Conservation (phyloP, 768 basidiomycete genomes). For the Tulasnella sp. region DNA sequence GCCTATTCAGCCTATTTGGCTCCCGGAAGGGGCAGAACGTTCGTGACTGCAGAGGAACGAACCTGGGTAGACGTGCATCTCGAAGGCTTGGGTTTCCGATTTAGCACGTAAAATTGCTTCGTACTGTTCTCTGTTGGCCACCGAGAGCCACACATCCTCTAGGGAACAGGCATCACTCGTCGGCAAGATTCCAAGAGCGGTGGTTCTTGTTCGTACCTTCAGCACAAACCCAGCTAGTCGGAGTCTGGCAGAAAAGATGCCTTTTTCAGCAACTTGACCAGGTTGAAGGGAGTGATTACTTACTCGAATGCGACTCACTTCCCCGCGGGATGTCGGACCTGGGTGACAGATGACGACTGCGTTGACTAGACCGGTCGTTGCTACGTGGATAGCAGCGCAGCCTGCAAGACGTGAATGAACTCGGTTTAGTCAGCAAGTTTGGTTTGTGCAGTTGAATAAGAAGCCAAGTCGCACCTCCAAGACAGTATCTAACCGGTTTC, state of each 20-base stretch:
- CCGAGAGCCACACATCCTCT: conserved; percentile 41
- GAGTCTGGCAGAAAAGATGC: conserved; percentile 31
- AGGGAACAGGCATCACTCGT: not conserved
- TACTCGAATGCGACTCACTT: not conserved
- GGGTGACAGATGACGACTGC: not conserved
- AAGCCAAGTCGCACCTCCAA: not conserved
- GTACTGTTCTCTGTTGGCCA: conserved; percentile 34
- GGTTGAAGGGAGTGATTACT: not conserved
- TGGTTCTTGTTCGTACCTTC: conserved; percentile 37
- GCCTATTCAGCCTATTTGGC: not conserved
- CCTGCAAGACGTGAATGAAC: not conserved
- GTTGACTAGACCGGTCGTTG: not conserved
- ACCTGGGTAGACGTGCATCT: conserved; percentile 43
- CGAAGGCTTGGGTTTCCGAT: conserved; percentile 36
- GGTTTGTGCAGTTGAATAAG: not conserved
- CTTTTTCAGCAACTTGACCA: not conserved
- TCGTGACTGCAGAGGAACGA: not conserved
- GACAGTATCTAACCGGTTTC: not conserved
- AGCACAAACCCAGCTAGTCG: conserved; percentile 41
- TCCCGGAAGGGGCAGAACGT: no score
- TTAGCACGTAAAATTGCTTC: conserved; percentile 39
- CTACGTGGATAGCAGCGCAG: not conserved
- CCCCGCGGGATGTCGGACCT: not conserved
- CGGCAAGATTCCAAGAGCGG: no score
- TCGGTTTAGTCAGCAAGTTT: not conserved